These are phyloP conservation scores for Ricinus communis DNA, from an alignment of 345 rosid species.

Conservation along the genomic window DNA sequence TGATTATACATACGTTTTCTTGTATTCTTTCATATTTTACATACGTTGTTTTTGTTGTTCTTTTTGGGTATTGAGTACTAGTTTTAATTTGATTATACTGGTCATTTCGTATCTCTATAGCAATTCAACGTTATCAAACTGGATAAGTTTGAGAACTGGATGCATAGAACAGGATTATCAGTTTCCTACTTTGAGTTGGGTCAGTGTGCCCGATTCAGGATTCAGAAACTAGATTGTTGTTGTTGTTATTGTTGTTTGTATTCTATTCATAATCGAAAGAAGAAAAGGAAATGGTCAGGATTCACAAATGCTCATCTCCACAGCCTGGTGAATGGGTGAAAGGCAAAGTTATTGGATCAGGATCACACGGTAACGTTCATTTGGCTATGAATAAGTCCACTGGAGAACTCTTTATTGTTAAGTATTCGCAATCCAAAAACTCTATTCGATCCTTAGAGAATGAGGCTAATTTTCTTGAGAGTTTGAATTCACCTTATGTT, in stretches of 20 bases:
- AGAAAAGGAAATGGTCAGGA: slow-evolving; percentile 20
- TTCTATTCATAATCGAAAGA: not conserved
- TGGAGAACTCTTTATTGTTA: slow-evolving; percentile 33
- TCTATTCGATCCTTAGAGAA: slow-evolving; percentile 22
- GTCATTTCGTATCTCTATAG: not conserved
- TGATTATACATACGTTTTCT: not conserved
- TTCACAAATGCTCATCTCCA: not conserved
- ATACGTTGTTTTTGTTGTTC: not conserved
- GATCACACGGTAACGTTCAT: slow-evolving; percentile 37
- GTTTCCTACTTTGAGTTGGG: slow-evolving; percentile 10
- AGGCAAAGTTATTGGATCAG: slow-evolving; percentile 35
- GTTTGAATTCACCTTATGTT: slow-evolving; percentile 31
- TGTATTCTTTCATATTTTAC: not conserved
- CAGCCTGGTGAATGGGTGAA: slow-evolving; percentile 28
- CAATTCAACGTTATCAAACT: not conserved
- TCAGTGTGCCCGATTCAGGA: slow-evolving; percentile 13
- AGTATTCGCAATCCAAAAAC: slow-evolving; percentile 20
- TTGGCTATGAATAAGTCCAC: slow-evolving; percentile 35
- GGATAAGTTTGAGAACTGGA: not conserved
- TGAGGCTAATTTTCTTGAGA: slow-evolving; percentile 32
- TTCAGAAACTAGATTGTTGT: not conserved
- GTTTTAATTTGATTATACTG: not conserved
- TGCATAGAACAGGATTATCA: slow-evolving; percentile 1
- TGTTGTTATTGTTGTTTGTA: not conserved
- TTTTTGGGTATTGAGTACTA: not conserved